Base-by-base conservation (phyloP, 306 rosid species). In the Crataegus laevigata region DNA sequence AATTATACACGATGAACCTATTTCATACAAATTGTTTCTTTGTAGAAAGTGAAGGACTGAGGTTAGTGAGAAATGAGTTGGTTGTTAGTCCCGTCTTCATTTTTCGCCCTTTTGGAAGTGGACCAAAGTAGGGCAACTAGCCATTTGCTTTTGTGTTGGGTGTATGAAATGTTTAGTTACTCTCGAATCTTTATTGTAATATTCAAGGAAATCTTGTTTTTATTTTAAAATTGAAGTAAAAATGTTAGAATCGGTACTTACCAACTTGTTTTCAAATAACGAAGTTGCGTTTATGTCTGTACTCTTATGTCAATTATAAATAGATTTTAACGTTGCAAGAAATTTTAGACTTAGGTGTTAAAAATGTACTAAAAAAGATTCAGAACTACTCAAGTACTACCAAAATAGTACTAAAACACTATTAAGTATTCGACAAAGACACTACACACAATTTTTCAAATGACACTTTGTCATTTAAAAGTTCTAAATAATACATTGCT, bases 21-120 rank as follows among this genome's bases (percentile, higher is more conserved):
- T 50, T 50, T 50, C 1, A 17, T 15, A 15, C 21, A 50, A 18
- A 6, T 50, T 50, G 21, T 17, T 5, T 50, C 43, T 50, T 17
- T 50, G 21, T 15, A 5, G 2, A 69, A 6, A 22, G 72, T 1
- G 24, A 47, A 30, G 30, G 15, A 22, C 66, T 22, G 8, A 50
- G 64, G 51, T 18, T 79, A 68, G 77, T 78, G 21, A 50, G 21
- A 15, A 50, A 50, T 17, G 54, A 50, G 82, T 70, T 72, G 81
- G 79, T 25, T 77, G 79, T 77, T 22, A 66, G 86, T 81, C 84
- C 54, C 75, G 82, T 84, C 82, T 70, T 61, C 60, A 19, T 24
- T 45, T 79, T 73, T n/a, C 13, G 4, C 19, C 15, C 26, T 5
- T 68, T 29, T 38, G 22, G 62, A 32, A 59, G 54, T 40, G 71